Base-by-base conservation (phyloP, 495 filamentous ascomycete genomes). In the Pseudomonodictys pantanalensis region DNA sequence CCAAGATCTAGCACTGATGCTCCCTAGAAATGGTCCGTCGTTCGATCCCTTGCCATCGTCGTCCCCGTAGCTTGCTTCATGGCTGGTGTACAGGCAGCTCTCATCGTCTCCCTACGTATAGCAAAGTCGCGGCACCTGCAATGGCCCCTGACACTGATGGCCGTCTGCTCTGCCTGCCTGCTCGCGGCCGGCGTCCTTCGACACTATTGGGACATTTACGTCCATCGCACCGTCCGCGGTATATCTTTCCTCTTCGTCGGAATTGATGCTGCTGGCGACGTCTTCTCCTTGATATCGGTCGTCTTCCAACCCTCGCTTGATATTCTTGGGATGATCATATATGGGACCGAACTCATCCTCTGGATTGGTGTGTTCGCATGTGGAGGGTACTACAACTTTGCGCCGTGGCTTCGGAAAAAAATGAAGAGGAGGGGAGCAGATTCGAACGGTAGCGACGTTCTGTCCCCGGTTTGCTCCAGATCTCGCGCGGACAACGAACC, bases 201-300 rank as follows among this genome's bases (percentile, higher is more conserved):
- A 29, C 80, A 86, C 68, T 86, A 84, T 56, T 79, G 75, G 73
- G 81, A 84, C 60, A 85, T 86, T 22, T 83, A 79, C 47, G 65
- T 74, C 11, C 76, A 85, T 53, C 74, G 77, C 10, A 85, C 83
- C 0, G 83, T 86, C 11, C 75, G 81, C 1, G 84, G 84, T 7
- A 86, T 87, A 28, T 84, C 80, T 12, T 86, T 87, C 69, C 71
- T 85, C 2, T 87, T 86, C 63, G 82, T 85, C 0, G 82, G 71
- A 0, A 84, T 86, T 38, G 84, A 87, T 68, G 83, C 83, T 3
- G 76, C 78, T 1, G 84, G 83, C 0, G 84, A 87, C 72, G 54
- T 86, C 1, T 82, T 81, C 52, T 85, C 83, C 3, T 73, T 86
- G 0, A 62, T 84, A 11, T 85, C 84, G 4, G 71, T 87, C 33